Percentiles rank a stretch among this genome's conserved stretches.
Evolutionary conservation across 169 alveolate species (phyloP).

Genomic region (Pseudocohnilembus persalinus): DNA sequence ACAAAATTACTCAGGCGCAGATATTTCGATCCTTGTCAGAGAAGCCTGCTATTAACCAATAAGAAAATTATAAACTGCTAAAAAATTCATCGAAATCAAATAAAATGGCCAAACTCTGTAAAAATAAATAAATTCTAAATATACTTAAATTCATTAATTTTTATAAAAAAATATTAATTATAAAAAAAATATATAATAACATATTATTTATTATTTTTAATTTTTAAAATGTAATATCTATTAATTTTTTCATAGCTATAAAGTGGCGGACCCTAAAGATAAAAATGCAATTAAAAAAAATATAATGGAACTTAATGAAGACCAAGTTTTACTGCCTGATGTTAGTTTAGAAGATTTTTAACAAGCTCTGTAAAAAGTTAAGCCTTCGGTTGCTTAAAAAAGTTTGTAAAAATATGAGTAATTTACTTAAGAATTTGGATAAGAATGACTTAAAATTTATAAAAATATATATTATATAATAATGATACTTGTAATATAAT

Average conservation of each 20-base stretch:
- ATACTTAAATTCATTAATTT: no score
- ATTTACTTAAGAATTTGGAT: slow-evolving; percentile 78
- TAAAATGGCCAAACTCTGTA: slow-evolving; percentile 55
- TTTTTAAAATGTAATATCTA: no score
- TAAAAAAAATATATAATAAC: no score
- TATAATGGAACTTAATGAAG: slow-evolving; percentile 59
- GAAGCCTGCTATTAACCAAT: slow-evolving; percentile 93
- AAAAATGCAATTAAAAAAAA: slow-evolving; percentile 54
- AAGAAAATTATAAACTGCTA: slow-evolving; percentile 87
- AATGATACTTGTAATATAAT: no score
- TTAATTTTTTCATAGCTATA: no score
- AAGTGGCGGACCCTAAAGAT: no score
- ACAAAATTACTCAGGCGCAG: slow-evolving; percentile 92
- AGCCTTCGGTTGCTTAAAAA: slow-evolving; percentile 60
- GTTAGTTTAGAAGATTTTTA: slow-evolving; percentile 61
- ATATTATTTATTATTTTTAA: no score
- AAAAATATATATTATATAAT: slow-evolving; percentile 7
- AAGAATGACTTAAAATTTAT: slow-evolving; percentile 56
- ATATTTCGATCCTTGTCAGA: slow-evolving; percentile 86
- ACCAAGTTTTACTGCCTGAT: slow-evolving; percentile 57
- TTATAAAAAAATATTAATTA: no score
- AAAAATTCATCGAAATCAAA: slow-evolving; percentile 76
- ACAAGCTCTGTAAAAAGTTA: slow-evolving; percentile 54
- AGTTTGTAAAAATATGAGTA: slow-evolving; percentile 58
- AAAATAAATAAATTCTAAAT: neutral